Evolutionary conservation across 2,329 filamentous ascomycete species (phyloP), one percentile per base, ranked within the genome.

Genomic region (Verticillium dahliae): DNA sequence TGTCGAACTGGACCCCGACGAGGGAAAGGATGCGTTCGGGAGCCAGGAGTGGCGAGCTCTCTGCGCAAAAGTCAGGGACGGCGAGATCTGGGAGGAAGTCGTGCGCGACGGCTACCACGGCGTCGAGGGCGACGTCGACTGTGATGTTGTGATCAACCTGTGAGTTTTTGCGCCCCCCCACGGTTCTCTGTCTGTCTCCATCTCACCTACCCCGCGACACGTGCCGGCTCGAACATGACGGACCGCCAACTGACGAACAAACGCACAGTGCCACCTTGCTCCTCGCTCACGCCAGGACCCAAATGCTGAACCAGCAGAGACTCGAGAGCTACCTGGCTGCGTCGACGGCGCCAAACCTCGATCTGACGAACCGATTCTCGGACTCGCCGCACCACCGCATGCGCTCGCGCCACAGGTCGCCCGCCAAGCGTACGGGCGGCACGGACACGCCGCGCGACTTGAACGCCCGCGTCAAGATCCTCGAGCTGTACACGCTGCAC

Each of bases 401-500:
- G 56, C 67, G 71, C 65, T 69, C 73, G 62, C 71, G 79, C 37
- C 75, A 77, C 63, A 75, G 75, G 57, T 82, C 81, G 22, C 76
- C 76, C 1, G 79, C 80, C 18, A 81, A 75, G 66, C 78, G 77
- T 38, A 70, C 78, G 15, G 85, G 84, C 63, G 91, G 91, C 62
- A 88, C 92, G 50, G 88, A 92, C 71, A 96, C 92, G 0, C 92
- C 92, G 0, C 87, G 91, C 65, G 92, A 96, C 71, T 84, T 97
- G 39, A 89, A 90, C 67, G 88, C 91, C 4, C 85, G 92, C 56
- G 88, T 97, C 65, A 96, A 96, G 78, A 90, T 99, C 52, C 85
- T 99, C 58, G 95, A 99, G 76, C 82, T 99, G 9, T 99, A 97
- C 74, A 96, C 92, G 1, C 83, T 99, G 4, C 95, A 99, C 71